phyloP scores from a whole-genome alignment of 179 eudicot species.

The Spinacia oleracea region DNA sequence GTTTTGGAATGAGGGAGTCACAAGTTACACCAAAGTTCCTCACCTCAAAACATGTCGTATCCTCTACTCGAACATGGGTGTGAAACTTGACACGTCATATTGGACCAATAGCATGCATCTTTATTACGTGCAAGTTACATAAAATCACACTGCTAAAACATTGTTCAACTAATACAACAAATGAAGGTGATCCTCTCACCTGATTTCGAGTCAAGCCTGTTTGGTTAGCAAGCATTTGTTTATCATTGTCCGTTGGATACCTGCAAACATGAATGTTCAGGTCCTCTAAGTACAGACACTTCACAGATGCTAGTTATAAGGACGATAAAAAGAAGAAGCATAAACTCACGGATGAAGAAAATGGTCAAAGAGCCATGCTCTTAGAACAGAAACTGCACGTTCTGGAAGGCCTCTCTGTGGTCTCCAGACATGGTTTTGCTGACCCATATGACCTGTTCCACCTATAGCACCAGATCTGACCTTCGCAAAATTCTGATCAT shows the following conservation, averaged over 20 bases:
- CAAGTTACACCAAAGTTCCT: not conserved
- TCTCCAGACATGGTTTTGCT: slow-evolving; percentile 66
- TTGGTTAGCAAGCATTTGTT: slow-evolving; percentile 70
- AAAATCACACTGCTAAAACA: not conserved
- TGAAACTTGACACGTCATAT: too few species aligned
- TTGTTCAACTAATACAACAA: not conserved
- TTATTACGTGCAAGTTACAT: not conserved
- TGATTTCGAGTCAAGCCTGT: slow-evolving; percentile 76
- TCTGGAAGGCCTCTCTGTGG: slow-evolving; percentile 85
- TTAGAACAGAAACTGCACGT: slow-evolving; percentile 63
- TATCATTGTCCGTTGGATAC: slow-evolving; percentile 76
- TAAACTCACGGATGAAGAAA: slow-evolving; percentile 78
- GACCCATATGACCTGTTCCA: slow-evolving; percentile 15
- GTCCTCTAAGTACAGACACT: not conserved
- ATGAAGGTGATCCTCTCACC: slow-evolving; percentile 33
- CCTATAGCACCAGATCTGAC: slow-evolving; percentile 16
- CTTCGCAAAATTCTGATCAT: slow-evolving; percentile 18
- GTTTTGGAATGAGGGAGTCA: not conserved
- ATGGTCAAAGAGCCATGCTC: slow-evolving; percentile 84
- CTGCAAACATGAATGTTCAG: slow-evolving; percentile 28
- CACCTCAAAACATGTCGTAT: not conserved
- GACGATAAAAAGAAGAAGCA: not conserved
- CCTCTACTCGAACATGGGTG: too few species aligned
- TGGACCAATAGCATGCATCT: not conserved
- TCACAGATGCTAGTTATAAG: not conserved